These are phyloP conservation scores for Rutstroemia sydowiana DNA, from an alignment of 2,329 filamentous ascomycete species.

Conservation along the genomic window DNA sequence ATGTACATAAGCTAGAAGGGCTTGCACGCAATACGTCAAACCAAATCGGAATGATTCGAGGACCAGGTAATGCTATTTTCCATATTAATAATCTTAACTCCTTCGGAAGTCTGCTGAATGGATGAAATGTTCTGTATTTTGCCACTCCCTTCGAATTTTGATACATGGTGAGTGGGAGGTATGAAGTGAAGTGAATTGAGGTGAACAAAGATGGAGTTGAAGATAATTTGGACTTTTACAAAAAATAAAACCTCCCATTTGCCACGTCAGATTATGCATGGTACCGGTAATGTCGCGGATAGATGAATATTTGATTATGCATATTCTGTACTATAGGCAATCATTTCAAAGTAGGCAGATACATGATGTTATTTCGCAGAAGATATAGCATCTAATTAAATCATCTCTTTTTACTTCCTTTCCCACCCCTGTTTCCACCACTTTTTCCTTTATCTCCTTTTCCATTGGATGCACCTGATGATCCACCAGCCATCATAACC, in stretches of 20 bases:
- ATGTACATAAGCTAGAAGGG: background rate
- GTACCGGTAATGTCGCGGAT: too few relatives aligned
- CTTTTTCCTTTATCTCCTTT: conserved; percentile 26
- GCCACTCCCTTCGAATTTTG: background rate
- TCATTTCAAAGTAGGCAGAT: background rate
- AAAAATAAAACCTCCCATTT: too few relatives aligned
- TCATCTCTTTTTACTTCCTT: conserved; percentile 22
- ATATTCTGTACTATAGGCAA: background rate
- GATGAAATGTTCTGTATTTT: background rate
- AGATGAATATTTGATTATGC: background rate
- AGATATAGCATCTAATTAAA: too few relatives aligned
- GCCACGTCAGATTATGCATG: too few relatives aligned
- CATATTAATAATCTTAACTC: background rate
- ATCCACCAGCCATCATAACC: conserved; percentile 63
- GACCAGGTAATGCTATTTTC: background rate
- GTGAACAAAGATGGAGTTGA: background rate
- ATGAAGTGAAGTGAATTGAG: background rate
- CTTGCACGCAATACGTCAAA: background rate
- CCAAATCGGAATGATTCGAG: background rate
- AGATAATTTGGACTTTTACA: too few relatives aligned
- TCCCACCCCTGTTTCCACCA: conserved; percentile 21
- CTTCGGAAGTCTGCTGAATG: background rate
- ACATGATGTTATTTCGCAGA: too few relatives aligned
- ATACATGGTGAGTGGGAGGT: background rate
- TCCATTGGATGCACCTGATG: conserved; percentile 15